These are phyloP conservation scores for Oropetium thomaeum DNA, from an alignment of 176 grass and related monocot species.

Conservation along the genomic window DNA sequence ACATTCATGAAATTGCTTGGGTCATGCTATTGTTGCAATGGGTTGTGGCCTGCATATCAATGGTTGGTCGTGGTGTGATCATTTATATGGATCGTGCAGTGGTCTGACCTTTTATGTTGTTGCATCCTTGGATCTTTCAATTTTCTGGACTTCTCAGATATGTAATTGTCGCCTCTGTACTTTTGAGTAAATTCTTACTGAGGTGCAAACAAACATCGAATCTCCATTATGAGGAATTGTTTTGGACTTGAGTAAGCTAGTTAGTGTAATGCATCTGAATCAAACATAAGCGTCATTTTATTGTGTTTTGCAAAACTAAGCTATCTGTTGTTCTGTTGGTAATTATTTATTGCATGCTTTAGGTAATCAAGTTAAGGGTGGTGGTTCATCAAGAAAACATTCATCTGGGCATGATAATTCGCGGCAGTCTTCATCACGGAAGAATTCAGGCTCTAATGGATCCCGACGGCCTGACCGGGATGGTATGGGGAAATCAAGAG, in stretches of 20 bases:
- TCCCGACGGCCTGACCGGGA: constrained; percentile 34
- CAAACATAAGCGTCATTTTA: constrained; percentile 4
- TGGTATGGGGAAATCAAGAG: constrained; percentile 47
- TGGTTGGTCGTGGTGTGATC: neutral
- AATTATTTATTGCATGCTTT: constrained; percentile 19
- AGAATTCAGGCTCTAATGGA: constrained; percentile 45
- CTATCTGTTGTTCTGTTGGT: constrained; percentile 14
- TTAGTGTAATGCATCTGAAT: constrained; percentile 14
- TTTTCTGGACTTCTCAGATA: constrained; percentile 1
- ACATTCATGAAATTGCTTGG: neutral
- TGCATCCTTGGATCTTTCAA: neutral
- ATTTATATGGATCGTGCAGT: constrained; percentile 4
- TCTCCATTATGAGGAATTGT: neutral
- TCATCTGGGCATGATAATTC: constrained; percentile 34
- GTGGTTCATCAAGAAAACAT: constrained; percentile 40
- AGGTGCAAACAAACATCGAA: neutral
- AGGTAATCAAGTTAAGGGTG: constrained; percentile 48
- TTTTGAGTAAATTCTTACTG: constrained; percentile 20
- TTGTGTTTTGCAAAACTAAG: constrained; percentile 28
- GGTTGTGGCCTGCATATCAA: neutral
- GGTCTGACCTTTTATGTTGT: neutral
- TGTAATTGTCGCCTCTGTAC: neutral
- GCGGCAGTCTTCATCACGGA: constrained; percentile 28
- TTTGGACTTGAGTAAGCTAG: neutral
- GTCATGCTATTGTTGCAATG: neutral